Evolutionary conservation across 768 basidiomycete species (phyloP), one percentile per base, ranked within the genome.

Genomic region (Mycena rosella): DNA sequence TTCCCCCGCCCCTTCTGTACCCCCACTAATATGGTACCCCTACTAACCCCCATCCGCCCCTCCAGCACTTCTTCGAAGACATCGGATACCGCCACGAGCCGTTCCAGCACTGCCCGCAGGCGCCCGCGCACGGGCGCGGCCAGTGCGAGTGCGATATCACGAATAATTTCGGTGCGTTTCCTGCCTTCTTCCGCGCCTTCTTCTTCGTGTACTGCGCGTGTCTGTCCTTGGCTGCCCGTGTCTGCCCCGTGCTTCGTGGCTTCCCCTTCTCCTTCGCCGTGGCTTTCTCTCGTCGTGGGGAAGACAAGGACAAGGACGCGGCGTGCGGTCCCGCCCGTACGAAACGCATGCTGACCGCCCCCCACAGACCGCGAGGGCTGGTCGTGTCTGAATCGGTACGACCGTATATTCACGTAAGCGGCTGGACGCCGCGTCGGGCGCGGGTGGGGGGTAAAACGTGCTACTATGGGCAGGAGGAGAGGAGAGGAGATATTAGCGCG

Each of bases 341-440:
- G n/a, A n/a, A n/a, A 20, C 38, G 18, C 13, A 8, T 42, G 10
- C 51, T 60, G 15, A 65, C 57, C 15, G 1, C 18, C 0, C 24
- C 58, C 61, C 45, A 49, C 32, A 75, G 87, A 88, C 67, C 85
- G 86, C 62, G 83, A 87, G 59, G 84, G 88, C 86, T 91, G 91
- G 79, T 90, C 89, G 26, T 91, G 90, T 74, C 80, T 90, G 63
- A 87, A 83, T 65, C 84, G 81, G 73, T 90, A 87, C 75, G 85
- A 87, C 65, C 74, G 64, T 6, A 58, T 87, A 68, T 84, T 86
- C 75, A 66, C 69, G 34, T 73, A 71, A 59, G 29, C 38, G 52
- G n/a, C 14, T 22, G 34, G 29, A 5, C 29, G 51, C 29, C 30
- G 51, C n/a, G n/a, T n/a, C n/a, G n/a, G n/a, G n/a, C n/a, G n/a